Evolutionary conservation across 495 filamentous ascomycete genomes (phyloP).

Genomic region (Hypoxylon subgilvum): DNA sequence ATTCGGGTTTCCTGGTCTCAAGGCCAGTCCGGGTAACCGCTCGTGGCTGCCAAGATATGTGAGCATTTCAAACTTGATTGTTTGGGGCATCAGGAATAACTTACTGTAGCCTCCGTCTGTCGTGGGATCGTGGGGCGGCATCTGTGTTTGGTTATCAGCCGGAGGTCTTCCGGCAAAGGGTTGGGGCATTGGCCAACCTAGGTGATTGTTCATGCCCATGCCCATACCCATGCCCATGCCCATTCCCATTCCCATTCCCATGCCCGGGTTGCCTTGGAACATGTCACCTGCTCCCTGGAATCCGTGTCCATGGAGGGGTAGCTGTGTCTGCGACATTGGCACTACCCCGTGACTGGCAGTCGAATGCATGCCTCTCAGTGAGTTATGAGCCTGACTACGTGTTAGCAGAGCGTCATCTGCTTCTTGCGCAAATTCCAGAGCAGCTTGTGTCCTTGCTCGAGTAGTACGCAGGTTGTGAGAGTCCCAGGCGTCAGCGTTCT

Average conservation of each 20-base stretch:
- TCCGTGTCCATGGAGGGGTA: conserved; percentile 36
- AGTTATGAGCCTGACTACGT: conserved; percentile 7
- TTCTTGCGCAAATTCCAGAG: neutral
- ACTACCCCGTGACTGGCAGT: conserved; percentile 11
- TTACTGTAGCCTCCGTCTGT: conserved; percentile 38
- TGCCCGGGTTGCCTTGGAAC: too few relatives aligned
- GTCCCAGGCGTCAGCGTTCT: conserved; percentile 16
- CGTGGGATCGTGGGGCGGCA: conserved; percentile 10
- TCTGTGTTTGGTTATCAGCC: conserved; percentile 31
- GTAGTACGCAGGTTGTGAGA: conserved; percentile 12
- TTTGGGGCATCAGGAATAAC: conserved; percentile 14
- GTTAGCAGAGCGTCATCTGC: neutral
- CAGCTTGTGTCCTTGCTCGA: conserved; percentile 6
- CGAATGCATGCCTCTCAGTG: conserved; percentile 21
- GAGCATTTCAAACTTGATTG: conserved; percentile 9
- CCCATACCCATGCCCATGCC: conserved; percentile 6
- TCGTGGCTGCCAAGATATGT: conserved; percentile 32
- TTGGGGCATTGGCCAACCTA: conserved; percentile 28
- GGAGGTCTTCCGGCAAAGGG: conserved; percentile 18
- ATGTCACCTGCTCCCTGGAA: conserved; percentile 11
- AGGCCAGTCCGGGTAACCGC: conserved; percentile 30
- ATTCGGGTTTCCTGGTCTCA: conserved; percentile 42
- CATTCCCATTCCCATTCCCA: too few relatives aligned
- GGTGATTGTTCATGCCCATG: conserved; percentile 7
- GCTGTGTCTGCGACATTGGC: conserved; percentile 20